Base-by-base conservation (phyloP, 768 basidiomycete genomes). In the Suillus hirtellus region DNA sequence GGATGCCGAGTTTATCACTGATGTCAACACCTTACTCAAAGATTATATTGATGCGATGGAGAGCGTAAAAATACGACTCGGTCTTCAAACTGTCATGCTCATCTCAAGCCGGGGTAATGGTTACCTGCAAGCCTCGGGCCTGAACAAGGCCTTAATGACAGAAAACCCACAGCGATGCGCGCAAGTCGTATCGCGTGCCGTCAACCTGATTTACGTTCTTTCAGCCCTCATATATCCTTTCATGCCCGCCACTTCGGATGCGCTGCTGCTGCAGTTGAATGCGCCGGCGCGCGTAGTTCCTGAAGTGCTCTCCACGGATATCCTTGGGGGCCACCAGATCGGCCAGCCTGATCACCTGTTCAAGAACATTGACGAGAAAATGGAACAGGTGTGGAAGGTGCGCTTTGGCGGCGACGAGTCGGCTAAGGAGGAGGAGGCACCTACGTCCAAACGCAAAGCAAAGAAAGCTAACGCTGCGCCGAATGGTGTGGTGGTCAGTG, bases 181-280 rank as follows among this genome's bases (percentile, higher is more conserved):
- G 3, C 89, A 92, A 69, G 96, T 99, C 68, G 80, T 99, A 63
- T 88, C 91, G 55, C 89, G 95, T 60, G 92, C 95, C 34, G 76
- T 95, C 75, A 98, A 98, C 79, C 80, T 99, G 68, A 96, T 99
- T 74, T 99, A 97, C 74, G 78, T 89, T 43, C 82, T 99, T 62
- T 90, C 93, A 14, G 89, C 87, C 35, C 80, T 97, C 68, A 77
- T 94, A 67, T 90, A 95, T 72, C 96, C 97, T 0, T 99, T 94
- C 87, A 98, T 99, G 95, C 97, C 97, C 46, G 83, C 88, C 14
- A 96, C 93, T 0, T 88, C 90, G 42, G 86, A 85, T 31, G 81
- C 87, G 3, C 95, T 99, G 67, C 82, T 96, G 60, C 70, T 74
- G 21, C 97, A 99, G 71, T 84, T 99, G 66, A 93, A 97, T 71